Percentiles rank a stretch among this genome's conserved stretches.
Evolutionary conservation across 2,329 filamentous ascomycete species (phyloP).

Genomic region (Tolypocladium amazonense): DNA sequence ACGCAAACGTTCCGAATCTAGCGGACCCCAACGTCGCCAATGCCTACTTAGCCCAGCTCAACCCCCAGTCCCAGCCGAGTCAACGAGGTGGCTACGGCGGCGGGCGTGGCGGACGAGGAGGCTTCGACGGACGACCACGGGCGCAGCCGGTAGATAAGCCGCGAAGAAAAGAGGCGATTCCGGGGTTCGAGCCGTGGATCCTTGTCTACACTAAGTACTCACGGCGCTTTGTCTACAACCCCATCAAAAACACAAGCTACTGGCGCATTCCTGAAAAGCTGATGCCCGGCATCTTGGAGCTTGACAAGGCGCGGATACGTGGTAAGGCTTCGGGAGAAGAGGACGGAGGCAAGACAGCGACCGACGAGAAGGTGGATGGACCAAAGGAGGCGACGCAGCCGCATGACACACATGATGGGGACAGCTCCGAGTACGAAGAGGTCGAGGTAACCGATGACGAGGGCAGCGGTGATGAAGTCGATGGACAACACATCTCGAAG

Average conservation of each 20-base stretch:
- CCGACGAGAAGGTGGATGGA: background rate
- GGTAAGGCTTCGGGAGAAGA: conserved; percentile 30
- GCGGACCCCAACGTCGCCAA: conserved; percentile 48
- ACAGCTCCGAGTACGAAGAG: conserved; percentile 68
- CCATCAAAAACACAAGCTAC: conserved; percentile 75
- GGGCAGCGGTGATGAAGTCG: conserved; percentile 28
- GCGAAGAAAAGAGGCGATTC: conserved; percentile 67
- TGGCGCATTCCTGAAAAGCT: conserved; percentile 91
- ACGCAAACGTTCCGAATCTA: conserved; percentile 24
- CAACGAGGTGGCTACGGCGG: conserved; percentile 17
- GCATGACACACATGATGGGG: conserved; percentile 26
- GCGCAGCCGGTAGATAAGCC: conserved; percentile 71
- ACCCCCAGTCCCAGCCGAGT: conserved; percentile 26
- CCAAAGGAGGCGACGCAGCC: conserved; percentile 8
- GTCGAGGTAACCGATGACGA: conserved; percentile 49
- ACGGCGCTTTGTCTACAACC: conserved; percentile 83
- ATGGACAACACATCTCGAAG: conserved; percentile 43
- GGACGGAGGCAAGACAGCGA: background rate
- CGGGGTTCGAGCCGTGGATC: conserved; percentile 76
- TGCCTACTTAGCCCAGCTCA: conserved; percentile 48
- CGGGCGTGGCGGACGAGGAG: conserved; percentile 29
- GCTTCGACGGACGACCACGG: conserved; percentile 47
- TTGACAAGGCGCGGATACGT: conserved; percentile 63
- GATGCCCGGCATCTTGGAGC: conserved; percentile 61
- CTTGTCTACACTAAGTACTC: conserved; percentile 89